A percentile compares a stretch with the other conserved stretches of the same genome.
Evolutionary conservation across 2,329 filamentous ascomycete genomes (phyloP).

Genomic region (Aspergillus felis): DNA sequence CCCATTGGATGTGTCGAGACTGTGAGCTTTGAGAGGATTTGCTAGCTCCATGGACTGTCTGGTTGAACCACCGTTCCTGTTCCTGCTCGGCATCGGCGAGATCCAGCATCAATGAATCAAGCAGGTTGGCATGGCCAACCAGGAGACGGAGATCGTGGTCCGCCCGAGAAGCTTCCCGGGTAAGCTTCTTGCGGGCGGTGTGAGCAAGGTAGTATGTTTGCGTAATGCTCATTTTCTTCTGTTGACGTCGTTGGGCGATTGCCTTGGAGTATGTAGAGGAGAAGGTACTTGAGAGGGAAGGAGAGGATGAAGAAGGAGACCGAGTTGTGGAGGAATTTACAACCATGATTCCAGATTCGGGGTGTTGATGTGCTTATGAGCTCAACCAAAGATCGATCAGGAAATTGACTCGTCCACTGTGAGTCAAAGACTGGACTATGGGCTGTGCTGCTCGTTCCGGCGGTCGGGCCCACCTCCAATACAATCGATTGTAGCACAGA

Average conservation of each 20-base stretch:
- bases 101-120: conserved; percentile 88
- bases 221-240: conserved; percentile 94
- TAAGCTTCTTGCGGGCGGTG: conserved; percentile 94
- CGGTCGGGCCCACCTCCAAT: conserved; percentile 23
- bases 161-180: conserved; percentile 78
- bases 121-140: conserved; percentile 96
- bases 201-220: conserved; percentile 98
- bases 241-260: conserved; percentile 39
- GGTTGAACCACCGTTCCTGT: conserved; percentile 98
- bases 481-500: conserved; percentile 12
- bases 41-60: conserved; percentile 75
- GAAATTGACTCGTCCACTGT: conserved; percentile 25
- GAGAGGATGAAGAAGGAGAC: conserved; percentile 15
- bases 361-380: conserved; percentile 25
- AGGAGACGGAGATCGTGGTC: conserved; percentile 94
- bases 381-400: conserved; percentile 12
- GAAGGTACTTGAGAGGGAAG: conserved; percentile 24
- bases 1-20: conserved; percentile 77
- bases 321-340: conserved; percentile 11
- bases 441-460: conserved; percentile 7
- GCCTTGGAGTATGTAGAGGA: conserved; percentile 41
- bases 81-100: conserved; percentile 91
- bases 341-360: conserved; percentile 23
- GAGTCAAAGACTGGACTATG: conserved; percentile 21
- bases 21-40: conserved; percentile 51